Evolutionary conservation across 441 rosid species (phyloP), one percentile per base, ranked within the genome.

Genomic region (Adansonia grandidieri): DNA sequence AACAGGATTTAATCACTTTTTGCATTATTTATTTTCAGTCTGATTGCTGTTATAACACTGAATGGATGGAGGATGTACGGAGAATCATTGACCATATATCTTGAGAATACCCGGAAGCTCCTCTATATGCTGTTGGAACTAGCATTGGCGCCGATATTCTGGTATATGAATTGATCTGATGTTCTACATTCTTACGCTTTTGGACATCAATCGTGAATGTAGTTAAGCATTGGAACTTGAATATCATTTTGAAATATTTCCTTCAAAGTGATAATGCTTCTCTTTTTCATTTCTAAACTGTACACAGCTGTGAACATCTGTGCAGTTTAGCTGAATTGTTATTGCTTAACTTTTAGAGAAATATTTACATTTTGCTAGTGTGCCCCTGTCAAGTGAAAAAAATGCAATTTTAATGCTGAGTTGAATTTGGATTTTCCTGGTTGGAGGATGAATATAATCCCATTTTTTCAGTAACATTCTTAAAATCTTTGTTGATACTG

Each of bases 11-110:
- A 24, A 24, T 24, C 28, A 24, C 28, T 24, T 24, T 24, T 24
- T 24, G 28, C 28, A 24, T 0, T 24, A 48, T 47, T 50, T 47
- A 15, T n/a, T 54, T 54, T 15, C 58, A 15, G 58, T 54, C 58
- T 54, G 58, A 54, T 15, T 54, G 58, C 58, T 54, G 58, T 54
- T 54, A 54, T 54, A 54, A 54, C n/a, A 19, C 58, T 54, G 58
- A 9, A 54, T 54, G 58, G 58, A 54, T 20, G n/a, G 58, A 54
- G 5, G 58, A 54, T 15, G 58, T 54, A 54, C 58, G 58, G 19
- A 54, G n/a, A 54, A n/a, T 15, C 58, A 54, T 54, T 54, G 20
- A 54, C 7, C 58, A 54, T n/a, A 54, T 54, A 54, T 6, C 20
- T n/a, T 54, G 58, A 4, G 58, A 54, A 54, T 54, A 54, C n/a